A percentile compares a stretch with the other conserved stretches of the same genome.
phyloP scores from a whole-genome alignment of 305 asterid genomes.

The Caryopteris hybrid region DNA sequence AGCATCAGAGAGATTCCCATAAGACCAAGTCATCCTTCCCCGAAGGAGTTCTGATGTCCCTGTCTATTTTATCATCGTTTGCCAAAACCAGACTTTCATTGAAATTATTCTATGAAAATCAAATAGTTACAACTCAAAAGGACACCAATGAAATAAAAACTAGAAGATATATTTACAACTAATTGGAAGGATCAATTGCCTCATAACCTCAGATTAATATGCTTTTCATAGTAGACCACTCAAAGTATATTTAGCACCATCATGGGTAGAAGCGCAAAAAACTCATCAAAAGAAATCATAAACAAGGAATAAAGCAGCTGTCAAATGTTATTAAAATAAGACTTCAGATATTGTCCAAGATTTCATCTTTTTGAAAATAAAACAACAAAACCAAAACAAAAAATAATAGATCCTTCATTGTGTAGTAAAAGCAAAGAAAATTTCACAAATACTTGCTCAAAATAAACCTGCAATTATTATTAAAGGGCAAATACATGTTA shows the following conservation, averaged over 20 bases:
- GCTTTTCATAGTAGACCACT: background rate
- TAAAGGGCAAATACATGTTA: background rate
- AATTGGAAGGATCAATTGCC: background rate
- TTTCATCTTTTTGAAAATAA: background rate
- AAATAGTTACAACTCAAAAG: no score
- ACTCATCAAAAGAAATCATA: background rate
- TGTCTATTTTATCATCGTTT: slow-evolving; percentile 30
- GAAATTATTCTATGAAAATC: no score
- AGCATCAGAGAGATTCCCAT: background rate
- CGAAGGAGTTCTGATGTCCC: slow-evolving; percentile 49
- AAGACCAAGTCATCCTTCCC: slow-evolving; percentile 25
- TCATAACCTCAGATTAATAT: background rate
- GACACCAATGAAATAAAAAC: no score
- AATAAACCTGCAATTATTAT: no score
- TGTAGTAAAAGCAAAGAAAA: no score
- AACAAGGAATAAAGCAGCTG: background rate
- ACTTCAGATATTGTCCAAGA: background rate
- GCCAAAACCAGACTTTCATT: background rate
- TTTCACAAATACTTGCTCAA: no score
- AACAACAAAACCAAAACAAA: background rate
- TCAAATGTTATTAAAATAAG: background rate
- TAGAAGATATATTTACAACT: background rate
- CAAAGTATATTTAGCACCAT: background rate
- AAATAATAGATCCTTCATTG: background rate
- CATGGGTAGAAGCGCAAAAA: background rate